phyloP scores from a whole-genome alignment of 164 flowering plant species.

The Nymphaea colorata region DNA sequence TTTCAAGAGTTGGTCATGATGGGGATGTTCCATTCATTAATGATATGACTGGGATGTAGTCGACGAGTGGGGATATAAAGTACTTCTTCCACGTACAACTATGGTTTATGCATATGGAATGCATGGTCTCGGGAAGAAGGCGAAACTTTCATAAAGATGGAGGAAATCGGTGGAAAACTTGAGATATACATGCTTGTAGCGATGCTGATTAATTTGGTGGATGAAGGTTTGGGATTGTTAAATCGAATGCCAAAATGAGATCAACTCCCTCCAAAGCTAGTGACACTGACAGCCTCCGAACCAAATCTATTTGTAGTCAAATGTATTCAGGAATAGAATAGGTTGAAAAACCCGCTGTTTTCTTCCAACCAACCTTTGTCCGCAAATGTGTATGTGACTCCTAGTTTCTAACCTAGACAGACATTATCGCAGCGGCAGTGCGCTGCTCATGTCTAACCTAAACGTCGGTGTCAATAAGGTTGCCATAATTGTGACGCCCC shows the following conservation, averaged over 20 bases:
- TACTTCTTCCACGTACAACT: slow-evolving; percentile 25
- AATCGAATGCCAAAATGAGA: slow-evolving; percentile 15
- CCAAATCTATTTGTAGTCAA: too few relatives aligned
- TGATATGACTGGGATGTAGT: slow-evolving; percentile 27
- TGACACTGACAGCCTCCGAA: too few relatives aligned
- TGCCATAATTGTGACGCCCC: too few relatives aligned
- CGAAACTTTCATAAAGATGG: slow-evolving; percentile 26
- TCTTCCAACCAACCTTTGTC: too few relatives aligned
- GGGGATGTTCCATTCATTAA: slow-evolving; percentile 10
- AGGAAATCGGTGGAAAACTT: slow-evolving; percentile 16
- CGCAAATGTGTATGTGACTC: too few relatives aligned
- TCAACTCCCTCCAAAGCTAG: too few relatives aligned
- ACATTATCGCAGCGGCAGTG: too few relatives aligned
- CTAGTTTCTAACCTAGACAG: too few relatives aligned
- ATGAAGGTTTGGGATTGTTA: slow-evolving; percentile 25
- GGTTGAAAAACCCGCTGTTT: too few relatives aligned
- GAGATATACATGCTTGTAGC: slow-evolving; percentile 39
- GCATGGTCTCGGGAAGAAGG: slow-evolving; percentile 33
- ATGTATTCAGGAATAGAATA: too few relatives aligned
- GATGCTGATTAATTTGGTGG: slow-evolving; percentile 26
- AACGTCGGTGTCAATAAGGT: too few relatives aligned
- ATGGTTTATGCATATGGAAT: slow-evolving; percentile 33
- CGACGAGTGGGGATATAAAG: slow-evolving; percentile 23
- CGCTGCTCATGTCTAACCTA: too few relatives aligned
- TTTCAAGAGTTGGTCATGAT: slow-evolving; percentile 8